Base-by-base conservation (phyloP, 352 stramenopile species). In the Globisporangium ultimum region DNA sequence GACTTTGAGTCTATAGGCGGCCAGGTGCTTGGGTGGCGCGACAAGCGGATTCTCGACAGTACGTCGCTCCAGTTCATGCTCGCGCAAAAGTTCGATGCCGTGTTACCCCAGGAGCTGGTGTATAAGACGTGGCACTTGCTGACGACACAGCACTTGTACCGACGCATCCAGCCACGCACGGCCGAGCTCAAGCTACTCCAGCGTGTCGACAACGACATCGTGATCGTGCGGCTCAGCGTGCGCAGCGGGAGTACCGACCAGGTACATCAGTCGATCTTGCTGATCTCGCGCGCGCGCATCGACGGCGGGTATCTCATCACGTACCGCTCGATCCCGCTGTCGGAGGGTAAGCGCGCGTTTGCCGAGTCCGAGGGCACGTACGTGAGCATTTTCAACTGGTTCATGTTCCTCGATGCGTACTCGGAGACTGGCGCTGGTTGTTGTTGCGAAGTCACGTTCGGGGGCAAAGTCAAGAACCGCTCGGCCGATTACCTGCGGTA, bases 371-470 rank as follows among this genome's bases (percentile, higher is more conserved):
- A 89, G 55, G 79, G 69, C 47, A 72, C 77, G 60, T 79, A 82
- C 60, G 72, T 86, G 46, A 71, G 72, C 49, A 74, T 88, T 41
- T 84, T 86, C 60, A 87, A 85, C 63, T 90, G 80, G 80, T 90
- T 87, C 66, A 87, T 84, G 66, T 88, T 90, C 55, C 66, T 88
- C 48, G 78, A 90, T 40, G 58, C 63, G 49, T 20, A 40, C 0
- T 46, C 38, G 1, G 51, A 48, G 40, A 68, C 53, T 1, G 41
- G 59, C 0, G 36, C 17, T 13, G 10, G 40, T 14, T 90, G 78
- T 13, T 8, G 40, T 14, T 90, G 78, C 40, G 74, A 90, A 38
- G 80, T 90, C 15, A 87, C 80, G 6, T 87, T 90, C 32, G 80
- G 80, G 17, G 80, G 80, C 48, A 73, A 58, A 17, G 74, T 76